These are phyloP conservation scores for Sungouiella thailandica DNA, from an alignment of 805 yeast genomes.

Conservation along the genomic window DNA sequence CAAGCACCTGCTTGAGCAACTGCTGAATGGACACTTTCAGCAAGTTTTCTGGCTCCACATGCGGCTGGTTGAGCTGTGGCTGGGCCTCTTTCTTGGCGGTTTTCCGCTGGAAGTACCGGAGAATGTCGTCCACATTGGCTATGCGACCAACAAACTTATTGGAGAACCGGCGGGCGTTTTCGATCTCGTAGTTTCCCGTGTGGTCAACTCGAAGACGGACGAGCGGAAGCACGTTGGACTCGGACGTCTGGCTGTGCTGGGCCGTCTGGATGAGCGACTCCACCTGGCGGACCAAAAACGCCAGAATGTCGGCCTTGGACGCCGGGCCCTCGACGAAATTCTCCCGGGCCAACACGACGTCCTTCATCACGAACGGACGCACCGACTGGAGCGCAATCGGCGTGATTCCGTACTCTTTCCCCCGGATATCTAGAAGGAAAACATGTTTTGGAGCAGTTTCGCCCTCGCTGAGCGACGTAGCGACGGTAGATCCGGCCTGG, in stretches of 20 bases:
- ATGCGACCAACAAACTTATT: constrained; percentile 85
- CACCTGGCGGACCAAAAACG: constrained; percentile 57
- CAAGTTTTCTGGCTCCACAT: not conserved
- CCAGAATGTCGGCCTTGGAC: constrained; percentile 54
- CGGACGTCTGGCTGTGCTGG: constrained; percentile 30
- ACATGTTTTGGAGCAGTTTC: constrained; percentile 75
- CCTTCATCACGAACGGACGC: constrained; percentile 77
- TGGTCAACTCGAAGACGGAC: constrained; percentile 83
- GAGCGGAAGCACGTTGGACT: constrained; percentile 49
- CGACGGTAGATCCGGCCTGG: constrained; percentile 93
- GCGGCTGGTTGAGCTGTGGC: constrained; percentile 6
- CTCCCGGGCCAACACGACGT: constrained; percentile 48
- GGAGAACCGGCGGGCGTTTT: constrained; percentile 83
- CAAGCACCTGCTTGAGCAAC: constrained; percentile 58
- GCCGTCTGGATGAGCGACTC: constrained; percentile 65
- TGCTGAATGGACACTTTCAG: constrained; percentile 38
- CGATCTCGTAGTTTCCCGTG: constrained; percentile 86
- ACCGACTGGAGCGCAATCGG: constrained; percentile 64
- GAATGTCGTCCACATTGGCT: constrained; percentile 86
- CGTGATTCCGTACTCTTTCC: constrained; percentile 50
- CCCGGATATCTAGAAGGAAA: constrained; percentile 63
- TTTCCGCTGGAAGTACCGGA: constrained; percentile 59
- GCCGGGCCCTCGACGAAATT: constrained; percentile 57
- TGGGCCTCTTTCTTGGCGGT: constrained; percentile 13
- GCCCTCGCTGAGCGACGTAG: constrained; percentile 82